Conservation (phyloP, 78 protist species). For the Chrysochromulina tobinii region DNA sequence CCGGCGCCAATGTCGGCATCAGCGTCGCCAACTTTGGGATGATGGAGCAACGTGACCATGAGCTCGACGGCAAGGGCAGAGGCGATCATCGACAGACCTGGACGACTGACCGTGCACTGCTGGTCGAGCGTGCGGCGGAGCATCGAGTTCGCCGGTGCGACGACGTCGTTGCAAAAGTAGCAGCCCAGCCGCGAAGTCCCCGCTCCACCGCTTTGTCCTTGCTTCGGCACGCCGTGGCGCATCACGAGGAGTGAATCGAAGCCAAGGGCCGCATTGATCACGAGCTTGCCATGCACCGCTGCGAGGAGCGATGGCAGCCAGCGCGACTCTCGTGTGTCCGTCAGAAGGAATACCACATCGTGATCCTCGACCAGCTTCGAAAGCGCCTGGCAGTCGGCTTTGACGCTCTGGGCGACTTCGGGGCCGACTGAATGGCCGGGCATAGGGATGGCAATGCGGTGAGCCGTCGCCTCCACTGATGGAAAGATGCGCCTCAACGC, state of each 20-base stretch:
- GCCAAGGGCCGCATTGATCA: conserved; percentile 93
- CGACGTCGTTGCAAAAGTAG: conserved; percentile 96
- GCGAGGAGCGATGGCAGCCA: conserved; percentile 95
- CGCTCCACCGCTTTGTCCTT: not conserved
- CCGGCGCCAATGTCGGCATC: conserved; percentile 48
- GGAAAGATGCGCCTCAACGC: conserved; percentile 69
- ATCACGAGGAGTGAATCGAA: conserved; percentile 91
- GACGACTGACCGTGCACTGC: conserved; percentile 97
- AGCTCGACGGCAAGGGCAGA: conserved; percentile 89
- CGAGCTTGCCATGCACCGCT: conserved; percentile 44
- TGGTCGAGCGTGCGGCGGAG: conserved; percentile 96
- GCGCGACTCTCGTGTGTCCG: conserved; percentile 94
- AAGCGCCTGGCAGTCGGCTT: conserved; percentile 11
- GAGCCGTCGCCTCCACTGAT: conserved; percentile 42
- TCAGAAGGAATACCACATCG: conserved; percentile 93
- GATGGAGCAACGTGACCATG: conserved; percentile 80
- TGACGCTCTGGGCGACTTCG: not conserved
- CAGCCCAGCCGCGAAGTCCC: conserved; percentile 77
- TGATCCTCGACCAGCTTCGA: conserved; percentile 70
- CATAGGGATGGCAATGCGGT: conserved; percentile 91
- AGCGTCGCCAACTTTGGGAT: conserved; percentile 61
- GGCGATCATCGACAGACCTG: conserved; percentile 89
- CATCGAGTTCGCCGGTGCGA: conserved; percentile 85
- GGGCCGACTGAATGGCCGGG: conserved; percentile 89
- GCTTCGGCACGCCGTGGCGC: conserved; percentile 87